phyloP scores from a whole-genome alignment of 2,329 filamentous ascomycete species.

The Epicoccum sorghinum region DNA sequence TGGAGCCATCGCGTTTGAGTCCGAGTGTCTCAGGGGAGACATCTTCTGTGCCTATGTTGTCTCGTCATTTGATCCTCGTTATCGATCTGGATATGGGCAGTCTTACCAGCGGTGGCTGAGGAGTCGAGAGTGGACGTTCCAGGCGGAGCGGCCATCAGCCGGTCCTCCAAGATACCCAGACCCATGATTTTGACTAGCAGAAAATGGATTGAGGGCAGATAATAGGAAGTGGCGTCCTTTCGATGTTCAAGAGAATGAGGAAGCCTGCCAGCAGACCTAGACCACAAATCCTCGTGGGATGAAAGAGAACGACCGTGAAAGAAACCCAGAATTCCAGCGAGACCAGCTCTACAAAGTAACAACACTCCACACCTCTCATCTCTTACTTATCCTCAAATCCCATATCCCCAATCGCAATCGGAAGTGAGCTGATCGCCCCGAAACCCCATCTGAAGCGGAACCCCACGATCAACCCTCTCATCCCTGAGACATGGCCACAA shows the following conservation, averaged over 20 bases:
- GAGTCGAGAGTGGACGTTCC: conserved; percentile 36
- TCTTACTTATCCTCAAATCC: neutral
- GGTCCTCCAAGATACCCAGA: conserved; percentile 40
- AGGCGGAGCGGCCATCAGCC: conserved; percentile 38
- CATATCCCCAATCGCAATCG: neutral
- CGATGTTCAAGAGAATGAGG: neutral
- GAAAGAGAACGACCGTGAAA: neutral
- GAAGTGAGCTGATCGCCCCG: neutral
- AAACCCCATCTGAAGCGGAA: conserved; percentile 10
- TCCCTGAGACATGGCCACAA: too few relatives aligned
- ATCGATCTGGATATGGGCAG: neutral
- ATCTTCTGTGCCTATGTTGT: conserved; percentile 13
- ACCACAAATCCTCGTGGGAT: neutral
- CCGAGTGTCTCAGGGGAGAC: conserved; percentile 20
- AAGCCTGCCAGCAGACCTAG: conserved; percentile 36
- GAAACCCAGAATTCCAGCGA: neutral
- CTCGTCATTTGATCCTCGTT: neutral
- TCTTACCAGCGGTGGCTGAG: neutral
- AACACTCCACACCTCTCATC: too few relatives aligned
- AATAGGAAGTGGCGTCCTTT: too few relatives aligned
- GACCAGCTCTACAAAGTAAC: neutral
- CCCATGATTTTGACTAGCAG: conserved; percentile 25
- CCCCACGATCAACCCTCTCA: too few relatives aligned
- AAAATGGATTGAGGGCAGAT: neutral
- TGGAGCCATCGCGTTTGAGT: conserved; percentile 60